phyloP scores from a whole-genome alignment of 306 rosid species.

The Macrotyloma uniflorum region DNA sequence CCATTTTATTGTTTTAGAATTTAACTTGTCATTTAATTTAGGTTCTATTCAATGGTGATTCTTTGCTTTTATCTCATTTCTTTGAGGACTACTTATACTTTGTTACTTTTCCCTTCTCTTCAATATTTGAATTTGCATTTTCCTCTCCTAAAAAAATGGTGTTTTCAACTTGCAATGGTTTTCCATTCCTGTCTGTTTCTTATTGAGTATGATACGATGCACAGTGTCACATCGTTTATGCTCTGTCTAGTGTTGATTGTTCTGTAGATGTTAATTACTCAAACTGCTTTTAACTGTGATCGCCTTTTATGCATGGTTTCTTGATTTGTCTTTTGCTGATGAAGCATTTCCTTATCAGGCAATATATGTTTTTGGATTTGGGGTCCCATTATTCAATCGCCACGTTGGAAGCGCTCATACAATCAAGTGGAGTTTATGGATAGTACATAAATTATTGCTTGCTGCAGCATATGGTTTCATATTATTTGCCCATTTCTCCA shows the following conservation, averaged over 20 bases:
- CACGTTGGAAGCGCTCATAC: constrained; percentile 43
- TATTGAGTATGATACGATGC: neutral
- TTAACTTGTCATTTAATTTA: neutral
- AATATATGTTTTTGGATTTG: constrained; percentile 75
- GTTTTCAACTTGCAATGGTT: neutral
- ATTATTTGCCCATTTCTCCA: constrained; percentile 70
- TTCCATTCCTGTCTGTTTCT: neutral
- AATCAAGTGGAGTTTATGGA: constrained; percentile 72
- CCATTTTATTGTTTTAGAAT: neutral
- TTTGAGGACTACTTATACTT: neutral
- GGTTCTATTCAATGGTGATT: neutral
- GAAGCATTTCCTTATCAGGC: constrained; percentile 50
- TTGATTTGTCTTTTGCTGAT: constrained; percentile 23
- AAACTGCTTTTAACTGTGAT: neutral
- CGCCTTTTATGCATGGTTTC: constrained; percentile 5
- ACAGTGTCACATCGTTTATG: neutral
- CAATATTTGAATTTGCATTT: neutral
- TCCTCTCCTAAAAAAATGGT: neutral
- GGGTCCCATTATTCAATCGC: constrained; percentile 61
- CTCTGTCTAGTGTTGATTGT: neutral
- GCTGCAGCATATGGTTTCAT: constrained; percentile 77
- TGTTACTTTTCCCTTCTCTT: neutral
- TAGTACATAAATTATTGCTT: constrained; percentile 58
- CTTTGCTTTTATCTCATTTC: constrained; percentile 8
- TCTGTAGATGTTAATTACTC: neutral